Conservation (phyloP, 176 grass and related monocot species). For the Rhipidocladum racemiflorum region DNA sequence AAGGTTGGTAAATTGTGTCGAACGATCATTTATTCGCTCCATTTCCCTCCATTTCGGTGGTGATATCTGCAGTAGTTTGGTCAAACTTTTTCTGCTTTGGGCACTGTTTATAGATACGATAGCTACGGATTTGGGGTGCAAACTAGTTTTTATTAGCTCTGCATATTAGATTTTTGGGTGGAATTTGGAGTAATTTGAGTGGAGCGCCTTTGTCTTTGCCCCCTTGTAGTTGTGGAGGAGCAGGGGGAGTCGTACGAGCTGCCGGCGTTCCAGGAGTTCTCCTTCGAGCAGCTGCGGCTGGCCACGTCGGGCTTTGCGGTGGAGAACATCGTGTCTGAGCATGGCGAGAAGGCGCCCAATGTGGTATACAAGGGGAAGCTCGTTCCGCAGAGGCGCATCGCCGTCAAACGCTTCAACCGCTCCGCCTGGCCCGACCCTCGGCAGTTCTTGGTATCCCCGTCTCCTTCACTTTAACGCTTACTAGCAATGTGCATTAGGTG, state of each 20-base stretch:
- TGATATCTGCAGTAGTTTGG: background rate
- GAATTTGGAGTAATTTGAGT: background rate
- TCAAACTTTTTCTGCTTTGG: background rate
- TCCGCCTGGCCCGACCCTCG: conserved; percentile 87
- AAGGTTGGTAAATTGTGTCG: background rate
- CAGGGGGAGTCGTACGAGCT: conserved; percentile 68
- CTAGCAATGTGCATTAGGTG: background rate
- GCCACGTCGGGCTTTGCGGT: conserved; percentile 78
- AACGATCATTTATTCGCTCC: background rate
- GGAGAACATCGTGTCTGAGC: conserved; percentile 93
- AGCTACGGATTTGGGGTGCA: background rate
- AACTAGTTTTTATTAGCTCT: background rate
- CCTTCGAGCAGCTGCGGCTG: conserved; percentile 82
- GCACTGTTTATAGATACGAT: background rate
- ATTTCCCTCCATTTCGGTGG: background rate
- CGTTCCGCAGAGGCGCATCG: conserved; percentile 72
- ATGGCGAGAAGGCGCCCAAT: conserved; percentile 96
- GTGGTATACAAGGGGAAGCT: conserved; percentile 98
- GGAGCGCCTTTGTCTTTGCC: background rate
- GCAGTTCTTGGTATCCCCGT: conserved; percentile 75
- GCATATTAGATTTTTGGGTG: background rate
- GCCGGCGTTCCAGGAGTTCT: conserved; percentile 81
- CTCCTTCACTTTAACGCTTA: background rate
- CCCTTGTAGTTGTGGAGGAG: conserved; percentile 54
- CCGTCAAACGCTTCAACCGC: conserved; percentile 88